A percentile compares a stretch with the other conserved stretches of the same genome.
These are phyloP conservation scores for Melanomma pulvis-pyrius DNA, from an alignment of 495 filamentous ascomycete species.

Conservation along the genomic window DNA sequence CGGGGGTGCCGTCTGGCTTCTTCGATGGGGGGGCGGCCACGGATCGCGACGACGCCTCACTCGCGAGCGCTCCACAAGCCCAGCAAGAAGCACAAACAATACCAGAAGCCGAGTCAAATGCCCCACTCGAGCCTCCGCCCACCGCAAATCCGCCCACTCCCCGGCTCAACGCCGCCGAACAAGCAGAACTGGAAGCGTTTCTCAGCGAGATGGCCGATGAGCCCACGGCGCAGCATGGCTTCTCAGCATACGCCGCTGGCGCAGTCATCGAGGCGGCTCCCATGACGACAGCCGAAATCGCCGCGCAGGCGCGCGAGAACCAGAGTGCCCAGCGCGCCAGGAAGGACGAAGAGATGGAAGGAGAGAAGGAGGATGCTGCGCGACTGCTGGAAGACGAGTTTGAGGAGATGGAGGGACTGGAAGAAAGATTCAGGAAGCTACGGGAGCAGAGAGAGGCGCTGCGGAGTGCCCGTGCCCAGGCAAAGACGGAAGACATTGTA, in stretches of 20 bases:
- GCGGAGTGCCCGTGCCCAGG: conserved; percentile 56
- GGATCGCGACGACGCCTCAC: background rate
- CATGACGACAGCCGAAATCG: conserved; percentile 72
- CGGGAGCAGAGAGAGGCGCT: conserved; percentile 70
- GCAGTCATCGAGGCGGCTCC: conserved; percentile 73
- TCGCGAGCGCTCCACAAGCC: background rate
- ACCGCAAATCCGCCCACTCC: background rate
- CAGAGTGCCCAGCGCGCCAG: conserved; percentile 55
- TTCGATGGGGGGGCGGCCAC: conserved; percentile 19
- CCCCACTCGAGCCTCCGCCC: background rate
- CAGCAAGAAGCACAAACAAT: background rate
- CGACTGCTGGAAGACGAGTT: conserved; percentile 83
- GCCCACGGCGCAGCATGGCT: conserved; percentile 43
- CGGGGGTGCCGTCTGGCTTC: conserved; percentile 32
- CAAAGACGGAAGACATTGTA: conserved; percentile 47
- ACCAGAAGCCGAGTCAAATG: background rate
- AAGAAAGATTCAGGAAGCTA: conserved; percentile 74
- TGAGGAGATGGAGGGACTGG: conserved; percentile 90
- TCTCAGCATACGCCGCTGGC: conserved; percentile 24
- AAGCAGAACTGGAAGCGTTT: conserved; percentile 24
- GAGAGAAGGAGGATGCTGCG: conserved; percentile 83
- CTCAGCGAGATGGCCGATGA: conserved; percentile 65
- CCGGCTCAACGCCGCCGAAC: background rate
- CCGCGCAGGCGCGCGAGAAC: conserved; percentile 63
- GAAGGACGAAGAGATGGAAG: conserved; percentile 69